These are phyloP conservation scores for Chenopodium berlandieri DNA, from an alignment of 148 eudicot genomes.

Conservation along the genomic window DNA sequence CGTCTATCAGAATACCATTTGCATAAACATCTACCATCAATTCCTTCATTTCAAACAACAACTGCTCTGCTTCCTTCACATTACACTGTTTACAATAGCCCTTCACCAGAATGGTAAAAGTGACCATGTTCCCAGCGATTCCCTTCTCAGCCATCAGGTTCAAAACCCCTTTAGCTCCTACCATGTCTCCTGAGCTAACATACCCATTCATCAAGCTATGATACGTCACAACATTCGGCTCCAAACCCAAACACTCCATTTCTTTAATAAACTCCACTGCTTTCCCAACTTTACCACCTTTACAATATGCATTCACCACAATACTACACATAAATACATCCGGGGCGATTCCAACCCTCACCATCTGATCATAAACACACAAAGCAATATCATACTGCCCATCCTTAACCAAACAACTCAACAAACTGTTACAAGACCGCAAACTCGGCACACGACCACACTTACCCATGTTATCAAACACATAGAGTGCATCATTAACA, in stretches of 20 bases:
- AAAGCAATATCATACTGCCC: slow-evolving; percentile 41
- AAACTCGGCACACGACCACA: slow-evolving; percentile 58
- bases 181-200: slow-evolving; percentile 33
- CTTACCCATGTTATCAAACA: slow-evolving; percentile 81
- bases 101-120: slow-evolving; percentile 63
- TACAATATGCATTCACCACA: slow-evolving; percentile 76
- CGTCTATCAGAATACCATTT: slow-evolving; percentile 66
- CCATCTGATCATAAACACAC: slow-evolving; percentile 67
- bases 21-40: slow-evolving; percentile 44
- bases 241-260: slow-evolving; percentile 35
- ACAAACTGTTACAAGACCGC: slow-evolving; percentile 68
- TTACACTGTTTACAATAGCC: slow-evolving; percentile 53
- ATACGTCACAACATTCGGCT: slow-evolving; percentile 36
- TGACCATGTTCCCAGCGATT: slow-evolving; percentile 43
- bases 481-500: slow-evolving; percentile 52
- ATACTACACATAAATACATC: slow-evolving; percentile 71
- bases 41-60: slow-evolving; percentile 49
- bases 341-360: slow-evolving; percentile 47
- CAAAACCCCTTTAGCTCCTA: slow-evolving; percentile 46
- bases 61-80: slow-evolving; percentile 64
- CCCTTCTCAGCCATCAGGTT: slow-evolving; percentile 53
- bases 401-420: slow-evolving; percentile 57
- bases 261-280: slow-evolving; percentile 26
- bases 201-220: slow-evolving; percentile 45
- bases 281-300: slow-evolving; percentile 29